Conservation (phyloP, 495 filamentous ascomycete genomes). For the Podospora comata region DNA sequence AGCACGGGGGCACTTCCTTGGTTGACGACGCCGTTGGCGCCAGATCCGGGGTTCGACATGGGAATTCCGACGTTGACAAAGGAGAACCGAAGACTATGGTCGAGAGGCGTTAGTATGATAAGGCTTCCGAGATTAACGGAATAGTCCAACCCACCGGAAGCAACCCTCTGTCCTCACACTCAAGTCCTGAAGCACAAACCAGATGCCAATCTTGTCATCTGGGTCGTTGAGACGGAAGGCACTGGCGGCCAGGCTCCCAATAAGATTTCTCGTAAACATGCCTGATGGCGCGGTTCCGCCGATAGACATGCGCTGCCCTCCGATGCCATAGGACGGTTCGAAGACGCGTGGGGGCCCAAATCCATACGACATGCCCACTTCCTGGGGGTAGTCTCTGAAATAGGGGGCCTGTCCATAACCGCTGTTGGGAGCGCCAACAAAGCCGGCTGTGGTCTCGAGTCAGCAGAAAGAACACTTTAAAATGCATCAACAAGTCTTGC, state of each 20-base stretch:
- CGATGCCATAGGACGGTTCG: conserved; percentile 22
- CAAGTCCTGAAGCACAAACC: conserved; percentile 96
- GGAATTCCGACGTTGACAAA: conserved; percentile 77
- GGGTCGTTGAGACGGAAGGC: conserved; percentile 83
- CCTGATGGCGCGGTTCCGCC: conserved; percentile 56
- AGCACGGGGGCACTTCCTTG: conserved; percentile 78
- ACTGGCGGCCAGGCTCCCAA: conserved; percentile 86
- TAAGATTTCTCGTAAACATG: conserved; percentile 96
- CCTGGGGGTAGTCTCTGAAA: conserved; percentile 30
- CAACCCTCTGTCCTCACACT: conserved; percentile 88
- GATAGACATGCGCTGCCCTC: conserved; percentile 38
- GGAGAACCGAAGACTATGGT: conserved; percentile 47
- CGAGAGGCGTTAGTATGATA: background rate
- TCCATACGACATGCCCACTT: conserved; percentile 14
- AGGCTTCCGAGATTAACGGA: background rate
- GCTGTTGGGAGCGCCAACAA: conserved; percentile 25
- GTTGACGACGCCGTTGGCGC: conserved; percentile 53
- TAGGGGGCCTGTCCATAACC: conserved; percentile 27
- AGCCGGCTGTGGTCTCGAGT: background rate
- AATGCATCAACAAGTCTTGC: background rate
- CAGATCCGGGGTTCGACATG: conserved; percentile 22
- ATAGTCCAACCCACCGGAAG: conserved; percentile 64
- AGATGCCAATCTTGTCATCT: conserved; percentile 82
- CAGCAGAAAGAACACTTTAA: background rate
- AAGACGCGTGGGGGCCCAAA: conserved; percentile 29